Evolutionary conservation across 345 rosid genomes (phyloP).

Genomic region (Microcos paniculata): DNA sequence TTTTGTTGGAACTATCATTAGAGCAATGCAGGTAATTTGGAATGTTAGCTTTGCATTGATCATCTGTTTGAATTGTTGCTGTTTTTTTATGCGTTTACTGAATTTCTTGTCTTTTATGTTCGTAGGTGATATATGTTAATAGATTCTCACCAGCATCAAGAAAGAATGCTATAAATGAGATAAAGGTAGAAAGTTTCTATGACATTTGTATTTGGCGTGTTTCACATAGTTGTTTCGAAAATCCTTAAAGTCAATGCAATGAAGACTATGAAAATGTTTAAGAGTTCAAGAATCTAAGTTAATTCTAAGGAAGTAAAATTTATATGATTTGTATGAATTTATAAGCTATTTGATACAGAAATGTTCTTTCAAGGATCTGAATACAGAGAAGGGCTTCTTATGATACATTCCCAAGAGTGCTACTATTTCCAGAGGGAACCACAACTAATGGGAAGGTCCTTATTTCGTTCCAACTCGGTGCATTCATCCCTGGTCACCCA

Average conservation of each 20-base stretch:
- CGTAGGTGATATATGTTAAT: conserved; percentile 96
- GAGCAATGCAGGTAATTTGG: conserved; percentile 88
- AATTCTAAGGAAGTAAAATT: conserved; percentile 27
- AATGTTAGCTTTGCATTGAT: background rate
- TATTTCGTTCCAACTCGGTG: conserved; percentile 94
- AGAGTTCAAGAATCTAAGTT: background rate
- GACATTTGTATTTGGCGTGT: conserved; percentile 7
- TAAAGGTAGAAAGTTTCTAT: conserved; percentile 79
- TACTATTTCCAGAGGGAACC: conserved; percentile 98
- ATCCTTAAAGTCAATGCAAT: background rate
- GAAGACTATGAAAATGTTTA: background rate
- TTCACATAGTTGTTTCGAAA: background rate
- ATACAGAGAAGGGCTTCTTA: conserved; percentile 97
- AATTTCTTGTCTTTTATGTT: conserved; percentile 1
- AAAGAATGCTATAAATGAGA: conserved; percentile 83
- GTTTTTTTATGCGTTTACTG: background rate
- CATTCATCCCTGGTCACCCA: conserved; percentile 81
- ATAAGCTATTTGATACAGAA: conserved; percentile 94
- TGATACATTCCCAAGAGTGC: conserved; percentile 75
- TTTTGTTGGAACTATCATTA: conserved; percentile 91
- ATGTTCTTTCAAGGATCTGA: conserved; percentile 87
- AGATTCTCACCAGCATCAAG: conserved; percentile 82
- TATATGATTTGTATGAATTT: conserved; percentile 49
- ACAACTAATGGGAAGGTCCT: conserved; percentile 85
- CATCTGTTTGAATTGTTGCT: background rate